Percentiles rank a stretch among this genome's conserved stretches.
Conservation (phyloP, 352 stramenopile species). For the Globisporangium apiculatum region DNA sequence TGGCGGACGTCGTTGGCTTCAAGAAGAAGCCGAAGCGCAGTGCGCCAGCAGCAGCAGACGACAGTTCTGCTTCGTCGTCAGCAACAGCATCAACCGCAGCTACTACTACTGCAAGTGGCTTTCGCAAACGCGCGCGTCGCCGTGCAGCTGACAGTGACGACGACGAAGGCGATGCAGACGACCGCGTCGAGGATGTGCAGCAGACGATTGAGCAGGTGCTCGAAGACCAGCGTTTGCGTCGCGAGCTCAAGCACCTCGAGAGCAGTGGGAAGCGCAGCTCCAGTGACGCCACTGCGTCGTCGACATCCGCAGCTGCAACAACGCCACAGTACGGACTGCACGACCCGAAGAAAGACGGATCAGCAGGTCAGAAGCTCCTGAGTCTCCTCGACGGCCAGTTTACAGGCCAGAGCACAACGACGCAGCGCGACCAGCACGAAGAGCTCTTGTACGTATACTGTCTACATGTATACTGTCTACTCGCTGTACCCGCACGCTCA, state of each 20-base stretch:
- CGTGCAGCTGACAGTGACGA: constrained; percentile 7
- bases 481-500: too few relatives aligned
- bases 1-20: constrained; percentile 34
- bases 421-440: constrained; percentile 64
- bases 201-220: constrained; percentile 57
- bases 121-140: constrained; percentile 34
- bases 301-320: background rate
- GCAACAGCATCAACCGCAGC: background rate
- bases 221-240: constrained; percentile 55
- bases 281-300: background rate
- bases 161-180: constrained; percentile 12
- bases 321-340: constrained; percentile 51
- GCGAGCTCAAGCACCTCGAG: constrained; percentile 22
- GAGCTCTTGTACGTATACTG: constrained; percentile 43
- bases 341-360: constrained; percentile 68
- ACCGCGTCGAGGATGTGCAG: constrained; percentile 27
- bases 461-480: background rate
- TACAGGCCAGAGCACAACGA: constrained; percentile 56
- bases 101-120: background rate
- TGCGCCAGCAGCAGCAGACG: constrained; percentile 6
- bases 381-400: constrained; percentile 76
- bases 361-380: constrained; percentile 60
- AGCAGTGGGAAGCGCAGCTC: constrained; percentile 1
- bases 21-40: constrained; percentile 48
- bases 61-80: background rate